These are phyloP conservation scores for Hansfordia pulvinata DNA, from an alignment of 2,329 filamentous ascomycete species.

Conservation along the genomic window DNA sequence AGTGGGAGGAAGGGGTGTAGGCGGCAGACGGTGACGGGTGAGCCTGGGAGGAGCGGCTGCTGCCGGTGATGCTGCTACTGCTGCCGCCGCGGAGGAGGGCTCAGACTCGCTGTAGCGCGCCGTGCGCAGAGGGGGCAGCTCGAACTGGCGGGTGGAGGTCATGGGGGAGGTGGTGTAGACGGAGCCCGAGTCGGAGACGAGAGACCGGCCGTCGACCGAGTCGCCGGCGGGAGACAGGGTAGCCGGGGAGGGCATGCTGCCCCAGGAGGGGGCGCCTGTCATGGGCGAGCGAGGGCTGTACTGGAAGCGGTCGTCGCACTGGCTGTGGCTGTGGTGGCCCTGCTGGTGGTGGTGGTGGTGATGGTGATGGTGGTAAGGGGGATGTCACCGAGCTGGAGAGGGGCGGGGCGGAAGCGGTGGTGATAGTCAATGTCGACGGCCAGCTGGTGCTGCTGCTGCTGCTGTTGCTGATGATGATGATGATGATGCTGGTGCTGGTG, in stretches of 20 bases:
- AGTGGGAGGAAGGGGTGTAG: conserved; percentile 3
- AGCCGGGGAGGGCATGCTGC: conserved; percentile 15
- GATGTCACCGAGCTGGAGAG: no score
- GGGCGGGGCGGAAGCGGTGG: conserved; percentile 8
- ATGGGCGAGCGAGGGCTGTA: no score
- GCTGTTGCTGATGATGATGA: no score
- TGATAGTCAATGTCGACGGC: no score
- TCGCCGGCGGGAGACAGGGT: conserved; percentile 34
- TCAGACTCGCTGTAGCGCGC: conserved; percentile 4
- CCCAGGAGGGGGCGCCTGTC: conserved; percentile 7
- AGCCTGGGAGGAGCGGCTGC: no score
- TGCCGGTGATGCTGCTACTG: no score
- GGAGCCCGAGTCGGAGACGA: conserved; percentile 57
- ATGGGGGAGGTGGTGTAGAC: conserved; percentile 45
- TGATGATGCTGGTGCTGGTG: no score
- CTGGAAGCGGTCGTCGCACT: conserved; percentile 6
- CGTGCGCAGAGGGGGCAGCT: conserved; percentile 22
- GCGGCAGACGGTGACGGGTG: not conserved
- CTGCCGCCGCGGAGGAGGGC: conserved; percentile 2
- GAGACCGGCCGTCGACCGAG: conserved; percentile 46
- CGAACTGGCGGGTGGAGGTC: conserved; percentile 22
- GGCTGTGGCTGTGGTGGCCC: conserved; percentile 9
- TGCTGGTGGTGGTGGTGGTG: conserved; percentile 7
- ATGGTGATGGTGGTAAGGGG: conserved; percentile 8
- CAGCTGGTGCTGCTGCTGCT: no score